Percentiles rank a stretch among this genome's conserved stretches.
Evolutionary conservation across 805 yeast genomes (phyloP).

Genomic region (Zygosaccharomyces gambellarensis): DNA sequence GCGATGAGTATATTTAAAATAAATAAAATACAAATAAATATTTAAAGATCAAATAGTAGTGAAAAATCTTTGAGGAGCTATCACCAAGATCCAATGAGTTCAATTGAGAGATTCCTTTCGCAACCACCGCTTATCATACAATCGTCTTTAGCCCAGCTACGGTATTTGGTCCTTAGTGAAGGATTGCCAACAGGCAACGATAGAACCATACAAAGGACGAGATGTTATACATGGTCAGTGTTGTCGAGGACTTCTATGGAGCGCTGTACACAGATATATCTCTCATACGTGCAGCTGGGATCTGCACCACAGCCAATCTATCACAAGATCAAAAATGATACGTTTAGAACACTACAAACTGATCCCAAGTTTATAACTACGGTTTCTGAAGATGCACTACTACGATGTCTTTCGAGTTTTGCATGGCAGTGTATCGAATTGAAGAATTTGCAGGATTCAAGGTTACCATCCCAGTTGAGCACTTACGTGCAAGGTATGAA

Average conservation of each 20-base stretch:
- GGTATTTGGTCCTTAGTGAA: constrained; percentile 22
- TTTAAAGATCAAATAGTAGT: neutral
- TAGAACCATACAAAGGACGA: constrained; percentile 21
- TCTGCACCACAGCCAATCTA: constrained; percentile 50
- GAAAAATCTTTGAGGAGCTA: neutral
- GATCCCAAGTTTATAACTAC: constrained; percentile 58
- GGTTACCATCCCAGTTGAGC: constrained; percentile 18
- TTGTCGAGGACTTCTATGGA: constrained; percentile 59
- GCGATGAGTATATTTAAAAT: neutral
- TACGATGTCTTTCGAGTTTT: constrained; percentile 66
- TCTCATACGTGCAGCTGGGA: constrained; percentile 49
- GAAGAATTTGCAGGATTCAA: constrained; percentile 9
- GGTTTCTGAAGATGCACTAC: constrained; percentile 65
- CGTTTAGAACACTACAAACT: constrained; percentile 77
- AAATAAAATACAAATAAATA: neutral
- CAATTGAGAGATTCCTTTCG: constrained; percentile 15
- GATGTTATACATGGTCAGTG: constrained; percentile 79
- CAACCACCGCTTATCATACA: constrained; percentile 19
- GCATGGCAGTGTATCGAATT: constrained; percentile 44
- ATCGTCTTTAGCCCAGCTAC: constrained; percentile 17
- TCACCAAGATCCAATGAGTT: neutral
- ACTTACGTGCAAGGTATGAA: constrained; percentile 90
- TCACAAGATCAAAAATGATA: constrained; percentile 74
- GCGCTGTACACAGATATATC: constrained; percentile 48
- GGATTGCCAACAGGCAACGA: constrained; percentile 22